These are phyloP conservation scores for Starmera amethionina DNA, from an alignment of 805 yeast genomes.

Conservation along the genomic window DNA sequence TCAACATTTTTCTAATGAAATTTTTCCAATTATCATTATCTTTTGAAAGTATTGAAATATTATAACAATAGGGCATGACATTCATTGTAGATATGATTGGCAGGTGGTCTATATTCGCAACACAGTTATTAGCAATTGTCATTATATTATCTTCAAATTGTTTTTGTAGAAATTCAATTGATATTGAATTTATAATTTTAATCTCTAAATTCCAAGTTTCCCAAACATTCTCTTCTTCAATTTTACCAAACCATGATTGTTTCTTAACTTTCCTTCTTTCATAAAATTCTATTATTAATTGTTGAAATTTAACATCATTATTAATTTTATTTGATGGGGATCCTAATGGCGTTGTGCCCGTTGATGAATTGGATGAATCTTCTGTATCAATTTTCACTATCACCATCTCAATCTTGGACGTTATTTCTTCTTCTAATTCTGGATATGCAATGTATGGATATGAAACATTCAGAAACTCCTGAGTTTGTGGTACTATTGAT, in stretches of 20 bases:
- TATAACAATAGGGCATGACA: conserved; percentile 53
- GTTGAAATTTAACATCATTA: conserved; percentile 19
- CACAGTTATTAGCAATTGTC: conserved; percentile 42
- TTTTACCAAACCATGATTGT: conserved; percentile 43
- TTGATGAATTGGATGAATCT: conserved; percentile 1
- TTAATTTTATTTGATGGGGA: conserved; percentile 9
- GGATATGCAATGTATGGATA: conserved; percentile 43
- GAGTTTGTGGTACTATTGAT: conserved; percentile 42
- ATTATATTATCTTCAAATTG: conserved; percentile 32
- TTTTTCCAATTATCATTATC: conserved; percentile 20
- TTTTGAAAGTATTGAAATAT: conserved; percentile 21
- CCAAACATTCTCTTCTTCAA: conserved; percentile 45
- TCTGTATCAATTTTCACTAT: conserved; percentile 15
- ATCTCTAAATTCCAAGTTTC: conserved; percentile 60
- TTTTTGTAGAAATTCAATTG: conserved; percentile 18
- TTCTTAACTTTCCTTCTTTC: conserved; percentile 33
- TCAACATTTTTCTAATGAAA: conserved; percentile 34
- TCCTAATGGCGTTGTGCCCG: conserved; percentile 9
- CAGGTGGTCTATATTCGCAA: conserved; percentile 51
- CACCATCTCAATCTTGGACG: conserved; percentile 24
- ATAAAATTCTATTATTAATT: conserved; percentile 27
- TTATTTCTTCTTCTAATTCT: conserved; percentile 35
- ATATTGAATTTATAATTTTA: conserved; percentile 24
- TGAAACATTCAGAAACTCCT: conserved; percentile 48
- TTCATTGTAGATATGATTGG: conserved; percentile 68